Percentiles rank a stretch among this genome's conserved stretches.
phyloP scores from a whole-genome alignment of 2,329 filamentous ascomycete species.

The Clonostachys sp. region DNA sequence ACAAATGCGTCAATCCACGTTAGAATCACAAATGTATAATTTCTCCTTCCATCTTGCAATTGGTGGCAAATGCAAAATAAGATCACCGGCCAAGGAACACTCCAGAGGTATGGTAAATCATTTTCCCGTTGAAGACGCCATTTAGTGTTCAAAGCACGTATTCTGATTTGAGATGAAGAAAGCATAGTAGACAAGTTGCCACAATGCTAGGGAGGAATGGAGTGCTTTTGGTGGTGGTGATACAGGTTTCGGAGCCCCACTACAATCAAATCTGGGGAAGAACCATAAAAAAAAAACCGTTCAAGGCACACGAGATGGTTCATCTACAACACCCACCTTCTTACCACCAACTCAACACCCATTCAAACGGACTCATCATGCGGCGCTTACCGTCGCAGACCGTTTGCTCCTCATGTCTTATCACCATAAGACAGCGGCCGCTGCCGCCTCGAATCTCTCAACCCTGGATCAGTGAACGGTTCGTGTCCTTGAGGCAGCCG shows the following conservation, averaged over 20 bases:
- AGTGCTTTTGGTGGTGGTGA: not conserved
- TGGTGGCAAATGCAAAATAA: too few relatives aligned
- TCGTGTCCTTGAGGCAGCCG: slow-evolving; percentile 18
- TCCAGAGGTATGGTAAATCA: too few relatives aligned
- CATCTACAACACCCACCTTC: too few relatives aligned
- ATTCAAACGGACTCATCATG: not conserved
- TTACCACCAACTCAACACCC: too few relatives aligned
- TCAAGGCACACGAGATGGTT: not conserved
- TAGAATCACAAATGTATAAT: too few relatives aligned
- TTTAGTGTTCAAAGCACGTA: too few relatives aligned
- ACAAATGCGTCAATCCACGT: too few relatives aligned
- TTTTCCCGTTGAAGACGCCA: too few relatives aligned
- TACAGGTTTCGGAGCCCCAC: not conserved
- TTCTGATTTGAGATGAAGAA: too few relatives aligned
- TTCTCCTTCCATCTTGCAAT: too few relatives aligned
- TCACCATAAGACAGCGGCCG: not conserved
- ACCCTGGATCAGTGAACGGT: slow-evolving; percentile 26
- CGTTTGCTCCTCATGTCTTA: slow-evolving; percentile 14
- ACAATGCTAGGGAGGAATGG: not conserved
- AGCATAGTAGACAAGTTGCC: too few relatives aligned
- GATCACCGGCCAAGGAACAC: too few relatives aligned
- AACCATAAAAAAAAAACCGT: not conserved
- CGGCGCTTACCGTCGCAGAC: slow-evolving; percentile 2
- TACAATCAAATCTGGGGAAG: not conserved
- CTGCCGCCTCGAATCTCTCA: slow-evolving; percentile 10